Conservation (phyloP, 805 yeast species). For the Hemisphaericaspora nanyangensis region DNA sequence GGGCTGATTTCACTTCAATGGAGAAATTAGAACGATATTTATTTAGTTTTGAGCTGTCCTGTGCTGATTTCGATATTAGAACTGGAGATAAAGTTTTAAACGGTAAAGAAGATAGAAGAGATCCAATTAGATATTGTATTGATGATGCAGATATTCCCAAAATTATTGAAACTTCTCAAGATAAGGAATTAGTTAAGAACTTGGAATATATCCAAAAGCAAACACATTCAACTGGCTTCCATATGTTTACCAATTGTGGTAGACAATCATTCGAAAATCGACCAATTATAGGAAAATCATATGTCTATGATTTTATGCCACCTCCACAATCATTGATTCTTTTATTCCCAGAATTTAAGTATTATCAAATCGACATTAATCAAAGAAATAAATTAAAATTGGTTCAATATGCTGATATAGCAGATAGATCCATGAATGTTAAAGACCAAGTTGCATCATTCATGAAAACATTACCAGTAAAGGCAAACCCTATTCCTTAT, state of each 20-base stretch:
- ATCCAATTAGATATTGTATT: constrained; percentile 20
- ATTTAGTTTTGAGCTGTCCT: constrained; percentile 14
- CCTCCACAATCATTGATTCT: constrained; percentile 31
- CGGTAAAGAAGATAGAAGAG: constrained; percentile 10
- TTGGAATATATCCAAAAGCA: constrained; percentile 7
- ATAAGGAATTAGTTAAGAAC: background rate
- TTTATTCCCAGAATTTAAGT: constrained; percentile 20
- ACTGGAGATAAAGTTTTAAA: constrained; percentile 9
- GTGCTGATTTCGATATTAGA: constrained; percentile 17
- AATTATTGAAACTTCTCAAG: background rate
- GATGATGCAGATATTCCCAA: constrained; percentile 18
- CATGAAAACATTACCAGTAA: background rate
- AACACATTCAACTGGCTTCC: constrained; percentile 32
- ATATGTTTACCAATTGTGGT: constrained; percentile 31
- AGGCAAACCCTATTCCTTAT: constrained; percentile 3
- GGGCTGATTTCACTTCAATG: constrained; percentile 30
- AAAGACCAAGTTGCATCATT: constrained; percentile 12
- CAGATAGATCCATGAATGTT: constrained; percentile 11
- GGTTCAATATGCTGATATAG: background rate
- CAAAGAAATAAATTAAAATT: background rate
- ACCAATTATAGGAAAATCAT: constrained; percentile 34
- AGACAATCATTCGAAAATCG: constrained; percentile 25
- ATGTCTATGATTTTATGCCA: constrained; percentile 39
- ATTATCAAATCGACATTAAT: constrained; percentile 13
- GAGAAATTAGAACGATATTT: constrained; percentile 16